Percentiles rank a stretch among this genome's conserved stretches.
Conservation (phyloP, 108 stramenopile genomes). For the Skeletonema grethae region DNA sequence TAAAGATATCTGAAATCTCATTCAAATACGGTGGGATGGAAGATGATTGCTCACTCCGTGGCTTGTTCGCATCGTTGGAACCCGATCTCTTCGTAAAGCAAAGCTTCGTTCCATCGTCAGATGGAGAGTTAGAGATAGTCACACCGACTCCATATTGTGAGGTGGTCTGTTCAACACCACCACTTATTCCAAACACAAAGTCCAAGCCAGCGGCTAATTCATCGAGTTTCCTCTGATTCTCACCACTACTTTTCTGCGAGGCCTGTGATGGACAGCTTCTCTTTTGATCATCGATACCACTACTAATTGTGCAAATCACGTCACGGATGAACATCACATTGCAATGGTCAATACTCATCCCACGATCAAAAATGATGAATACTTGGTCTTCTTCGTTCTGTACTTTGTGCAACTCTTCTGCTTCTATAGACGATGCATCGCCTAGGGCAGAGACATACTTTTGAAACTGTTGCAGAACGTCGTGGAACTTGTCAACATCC, state of each 20-base stretch:
- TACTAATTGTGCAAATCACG: conserved; percentile 29
- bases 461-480: conserved; percentile 27
- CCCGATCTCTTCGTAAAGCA: not conserved
- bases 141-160: conserved; percentile 2
- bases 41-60: not conserved
- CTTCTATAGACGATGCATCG: conserved; percentile 18
- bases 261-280: not conserved
- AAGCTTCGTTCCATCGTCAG: conserved; percentile 12
- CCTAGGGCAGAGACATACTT: conserved; percentile 24
- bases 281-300: conserved; percentile 20
- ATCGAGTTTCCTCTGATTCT: conserved; percentile 15
- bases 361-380: conserved; percentile 28
- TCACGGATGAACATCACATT: conserved; percentile 33
- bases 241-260: not conserved
- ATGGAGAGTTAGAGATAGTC: conserved; percentile 14
- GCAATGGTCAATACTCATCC: conserved; percentile 36
- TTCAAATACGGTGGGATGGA: conserved; percentile 30
- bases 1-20: conserved; percentile 33
- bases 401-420: conserved; percentile 20
- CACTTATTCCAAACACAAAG: conserved; percentile 21
- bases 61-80: not conserved
- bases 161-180: not conserved
- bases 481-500: conserved; percentile 21
- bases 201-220: conserved; percentile 26
- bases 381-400: conserved; percentile 17